A percentile compares a stretch with the other conserved stretches of the same genome.
Conservation (phyloP, 768 basidiomycete species). For the Arthromyces matolae region DNA sequence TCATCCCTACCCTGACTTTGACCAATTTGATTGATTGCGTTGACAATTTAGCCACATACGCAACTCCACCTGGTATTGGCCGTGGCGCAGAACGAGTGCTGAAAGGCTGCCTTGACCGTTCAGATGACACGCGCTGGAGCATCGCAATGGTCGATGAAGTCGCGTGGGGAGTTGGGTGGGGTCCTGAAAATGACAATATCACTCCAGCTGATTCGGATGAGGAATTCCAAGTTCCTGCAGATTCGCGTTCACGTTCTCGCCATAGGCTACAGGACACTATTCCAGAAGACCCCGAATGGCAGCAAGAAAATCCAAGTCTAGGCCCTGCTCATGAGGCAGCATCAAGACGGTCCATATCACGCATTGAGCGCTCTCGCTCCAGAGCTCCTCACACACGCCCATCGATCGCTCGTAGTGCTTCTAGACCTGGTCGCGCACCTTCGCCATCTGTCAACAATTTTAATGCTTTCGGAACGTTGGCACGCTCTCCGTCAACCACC, state of each 20-base stretch:
- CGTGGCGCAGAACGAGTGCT: constrained; percentile 67
- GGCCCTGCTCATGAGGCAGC: constrained; percentile 33
- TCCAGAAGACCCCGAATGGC: constrained; percentile 20
- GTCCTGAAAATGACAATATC: constrained; percentile 44
- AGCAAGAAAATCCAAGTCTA: constrained; percentile 24
- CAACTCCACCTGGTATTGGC: constrained; percentile 52
- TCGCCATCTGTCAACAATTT: constrained; percentile 21
- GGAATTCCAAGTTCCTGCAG: constrained; percentile 20
- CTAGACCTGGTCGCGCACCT: constrained; percentile 30
- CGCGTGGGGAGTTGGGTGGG: constrained; percentile 79
- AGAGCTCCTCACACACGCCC: constrained; percentile 44
- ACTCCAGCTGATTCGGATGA: constrained; percentile 29
- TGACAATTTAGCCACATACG: constrained; percentile 58
- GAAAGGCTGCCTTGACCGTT: constrained; percentile 72
- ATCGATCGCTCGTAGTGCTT: constrained; percentile 36
- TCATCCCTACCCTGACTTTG: not conserved
- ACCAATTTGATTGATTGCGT: constrained; percentile 12
- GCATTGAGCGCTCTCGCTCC: constrained; percentile 45
- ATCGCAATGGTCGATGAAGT: constrained; percentile 76
- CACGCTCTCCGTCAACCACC: not conserved
- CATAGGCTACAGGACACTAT: constrained; percentile 16
- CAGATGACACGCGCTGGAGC: constrained; percentile 66
- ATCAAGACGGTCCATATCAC: constrained; percentile 37
- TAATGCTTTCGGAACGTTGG: not conserved
- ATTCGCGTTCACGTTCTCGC: constrained; percentile 30